These are phyloP conservation scores for Trametes gibbosa DNA, from an alignment of 768 basidiomycete genomes.

Conservation along the genomic window DNA sequence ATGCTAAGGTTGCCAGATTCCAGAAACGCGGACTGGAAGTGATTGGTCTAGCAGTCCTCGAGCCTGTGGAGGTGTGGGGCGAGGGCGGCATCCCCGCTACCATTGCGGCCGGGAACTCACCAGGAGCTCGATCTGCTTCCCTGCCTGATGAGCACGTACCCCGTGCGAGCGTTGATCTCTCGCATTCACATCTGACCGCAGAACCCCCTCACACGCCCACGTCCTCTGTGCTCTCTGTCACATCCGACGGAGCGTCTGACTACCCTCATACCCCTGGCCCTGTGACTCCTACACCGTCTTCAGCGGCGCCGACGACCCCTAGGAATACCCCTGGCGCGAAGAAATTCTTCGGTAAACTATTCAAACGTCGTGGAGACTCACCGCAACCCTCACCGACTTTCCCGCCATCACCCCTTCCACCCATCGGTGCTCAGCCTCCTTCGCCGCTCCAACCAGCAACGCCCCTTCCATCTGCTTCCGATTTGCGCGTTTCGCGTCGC, in stretches of 20 bases:
- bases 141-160: constrained; percentile 31
- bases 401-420: constrained; percentile 23
- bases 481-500: constrained; percentile 8
- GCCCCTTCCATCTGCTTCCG: neutral
- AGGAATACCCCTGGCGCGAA: constrained; percentile 37
- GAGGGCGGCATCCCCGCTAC: constrained; percentile 17
- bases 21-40: constrained; percentile 50
- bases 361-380: constrained; percentile 46
- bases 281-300: constrained; percentile 9
- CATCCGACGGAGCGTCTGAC: constrained; percentile 21
- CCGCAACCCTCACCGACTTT: constrained; percentile 31
- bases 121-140: constrained; percentile 14
- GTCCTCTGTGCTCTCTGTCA: constrained; percentile 34
- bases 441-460: constrained; percentile 4
- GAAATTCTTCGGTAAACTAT: constrained; percentile 66
- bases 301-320: constrained; percentile 24
- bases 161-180: constrained; percentile 16
- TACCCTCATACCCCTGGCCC: constrained; percentile 16
- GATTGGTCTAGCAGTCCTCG: constrained; percentile 72
- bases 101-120: constrained; percentile 7
- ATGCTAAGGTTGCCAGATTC: constrained; percentile 81
- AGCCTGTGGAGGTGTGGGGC: constrained; percentile 76
- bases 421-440: constrained; percentile 9
- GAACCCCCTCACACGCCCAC: constrained; percentile 29
- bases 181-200: constrained; percentile 12